A percentile compares a stretch with the other conserved stretches of the same genome.
phyloP scores from a whole-genome alignment of 345 rosid species.

The Excoecaria cochinchinensis region DNA sequence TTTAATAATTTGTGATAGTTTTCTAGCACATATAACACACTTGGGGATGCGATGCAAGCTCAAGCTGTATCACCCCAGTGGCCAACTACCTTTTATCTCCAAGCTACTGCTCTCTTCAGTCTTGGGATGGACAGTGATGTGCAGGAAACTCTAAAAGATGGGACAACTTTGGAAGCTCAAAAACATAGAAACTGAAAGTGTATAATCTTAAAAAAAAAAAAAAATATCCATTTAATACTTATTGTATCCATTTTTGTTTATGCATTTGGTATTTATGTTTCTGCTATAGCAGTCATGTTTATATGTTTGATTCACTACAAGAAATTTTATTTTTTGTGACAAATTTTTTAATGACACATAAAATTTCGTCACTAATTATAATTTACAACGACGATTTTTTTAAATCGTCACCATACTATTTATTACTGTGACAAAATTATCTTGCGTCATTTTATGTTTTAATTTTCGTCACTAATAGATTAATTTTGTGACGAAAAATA shows the following conservation, averaged over 20 bases:
- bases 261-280: slow-evolving; percentile 14
- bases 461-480: no score
- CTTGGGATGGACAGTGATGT: slow-evolving; percentile 89
- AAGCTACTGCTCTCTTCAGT: slow-evolving; percentile 74
- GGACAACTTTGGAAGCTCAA: slow-evolving; percentile 72
- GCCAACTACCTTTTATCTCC: slow-evolving; percentile 80
- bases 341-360: no score
- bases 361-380: no score
- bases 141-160: slow-evolving; percentile 75
- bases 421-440: no score
- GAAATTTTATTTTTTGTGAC: no score
- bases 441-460: no score
- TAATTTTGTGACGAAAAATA: no score
- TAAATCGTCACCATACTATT: no score
- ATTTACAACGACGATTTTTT: no score
- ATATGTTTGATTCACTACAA: not conserved
- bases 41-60: slow-evolving; percentile 89
- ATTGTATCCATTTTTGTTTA: slow-evolving; percentile 28
- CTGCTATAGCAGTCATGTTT: not conserved
- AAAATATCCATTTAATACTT: slow-evolving; percentile 9
- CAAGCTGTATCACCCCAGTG: slow-evolving; percentile 77
- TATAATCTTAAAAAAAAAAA: slow-evolving; percentile 27
- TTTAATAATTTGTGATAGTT: no score
- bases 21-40: no score
- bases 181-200: slow-evolving; percentile 56